Conservation (phyloP, 352 stramenopile species). For the Pythium aphanidermatum region DNA sequence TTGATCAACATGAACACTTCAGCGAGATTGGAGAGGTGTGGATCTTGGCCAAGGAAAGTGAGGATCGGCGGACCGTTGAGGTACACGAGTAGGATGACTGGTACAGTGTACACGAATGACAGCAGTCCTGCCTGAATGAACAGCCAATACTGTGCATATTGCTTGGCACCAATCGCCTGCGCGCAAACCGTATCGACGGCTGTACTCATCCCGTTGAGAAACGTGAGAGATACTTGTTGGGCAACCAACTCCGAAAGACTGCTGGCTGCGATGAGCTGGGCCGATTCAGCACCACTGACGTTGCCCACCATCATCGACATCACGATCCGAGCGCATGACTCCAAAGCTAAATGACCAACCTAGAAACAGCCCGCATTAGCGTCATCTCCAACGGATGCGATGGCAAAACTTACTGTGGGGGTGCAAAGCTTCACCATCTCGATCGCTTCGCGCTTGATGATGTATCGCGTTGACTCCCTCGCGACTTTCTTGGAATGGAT, state of each 20-base stretch:
- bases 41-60: slow-evolving; percentile 26
- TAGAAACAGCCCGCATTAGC: no score
- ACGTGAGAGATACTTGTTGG: slow-evolving; percentile 10
- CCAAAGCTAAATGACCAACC: background rate
- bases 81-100: slow-evolving; percentile 6
- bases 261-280: background rate
- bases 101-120: slow-evolving; percentile 10
- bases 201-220: slow-evolving; percentile 20
- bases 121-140: slow-evolving; percentile 32
- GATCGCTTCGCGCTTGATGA: no score
- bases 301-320: background rate
- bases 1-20: slow-evolving; percentile 19
- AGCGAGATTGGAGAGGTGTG: slow-evolving; percentile 19
- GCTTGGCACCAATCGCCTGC: slow-evolving; percentile 32
- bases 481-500: no score
- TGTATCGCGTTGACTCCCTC: no score
- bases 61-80: slow-evolving; percentile 24
- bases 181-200: slow-evolving; percentile 34
- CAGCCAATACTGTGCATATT: slow-evolving; percentile 31
- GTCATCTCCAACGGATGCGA: no score
- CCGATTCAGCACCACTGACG: background rate
- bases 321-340: background rate
- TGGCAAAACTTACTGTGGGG: no score
- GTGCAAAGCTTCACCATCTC: no score
- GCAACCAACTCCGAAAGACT: slow-evolving; percentile 9